phyloP scores from a whole-genome alignment of 2,329 filamentous ascomycete species.

The Seiridium unicorne region DNA sequence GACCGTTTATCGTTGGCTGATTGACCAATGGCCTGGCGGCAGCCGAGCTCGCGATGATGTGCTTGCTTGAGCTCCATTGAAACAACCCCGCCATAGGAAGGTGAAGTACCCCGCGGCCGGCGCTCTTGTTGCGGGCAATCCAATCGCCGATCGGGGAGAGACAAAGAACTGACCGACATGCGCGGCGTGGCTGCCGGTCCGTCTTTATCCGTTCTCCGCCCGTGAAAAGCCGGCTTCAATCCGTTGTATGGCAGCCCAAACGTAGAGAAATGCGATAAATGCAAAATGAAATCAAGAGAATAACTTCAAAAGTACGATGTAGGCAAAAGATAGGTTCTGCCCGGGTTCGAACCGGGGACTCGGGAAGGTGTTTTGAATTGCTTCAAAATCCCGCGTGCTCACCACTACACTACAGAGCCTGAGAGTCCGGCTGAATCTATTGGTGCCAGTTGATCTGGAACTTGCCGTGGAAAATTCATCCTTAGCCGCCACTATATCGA shows the following conservation, averaged over 20 bases:
- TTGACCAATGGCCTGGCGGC: background rate
- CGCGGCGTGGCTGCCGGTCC: too few species aligned
- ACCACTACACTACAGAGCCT: constrained; percentile 5
- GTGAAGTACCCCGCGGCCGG: background rate
- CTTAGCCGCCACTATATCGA: too few species aligned
- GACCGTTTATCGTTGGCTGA: background rate
- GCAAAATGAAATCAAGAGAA: background rate
- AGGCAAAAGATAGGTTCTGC: background rate
- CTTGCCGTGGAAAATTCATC: background rate
- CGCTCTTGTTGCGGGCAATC: background rate
- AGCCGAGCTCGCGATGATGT: background rate
- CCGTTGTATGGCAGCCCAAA: too few species aligned
- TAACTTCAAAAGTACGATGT: too few species aligned
- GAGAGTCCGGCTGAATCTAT: too few species aligned
- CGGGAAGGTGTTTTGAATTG: background rate
- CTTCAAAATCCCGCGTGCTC: constrained; percentile 5
- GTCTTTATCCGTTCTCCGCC: too few species aligned
- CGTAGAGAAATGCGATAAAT: too few species aligned
- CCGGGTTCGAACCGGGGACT: constrained; percentile 5
- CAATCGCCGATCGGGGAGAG: too few species aligned
- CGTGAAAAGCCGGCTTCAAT: too few species aligned
- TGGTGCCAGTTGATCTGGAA: too few species aligned
- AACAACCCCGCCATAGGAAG: background rate
- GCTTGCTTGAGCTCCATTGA: background rate
- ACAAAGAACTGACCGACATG: too few species aligned